Base-by-base conservation (phyloP, 306 rosid genomes). In the Dryas drummondii region DNA sequence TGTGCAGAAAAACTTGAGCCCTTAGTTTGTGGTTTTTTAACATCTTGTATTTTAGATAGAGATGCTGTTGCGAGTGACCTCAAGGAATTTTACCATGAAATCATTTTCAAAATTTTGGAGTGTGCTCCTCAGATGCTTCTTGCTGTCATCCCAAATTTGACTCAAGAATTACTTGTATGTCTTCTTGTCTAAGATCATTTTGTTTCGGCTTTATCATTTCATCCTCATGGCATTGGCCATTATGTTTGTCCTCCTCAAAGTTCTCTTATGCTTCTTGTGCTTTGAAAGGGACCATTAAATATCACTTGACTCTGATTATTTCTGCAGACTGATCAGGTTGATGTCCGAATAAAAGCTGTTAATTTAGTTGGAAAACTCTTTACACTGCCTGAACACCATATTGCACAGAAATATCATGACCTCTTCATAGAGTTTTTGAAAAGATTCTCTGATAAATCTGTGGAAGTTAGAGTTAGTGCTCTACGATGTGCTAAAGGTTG, bases 271-370 rank as follows among this genome's bases (percentile, higher is more conserved):
- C 45, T 44, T 65, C 4, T 56, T 68, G 6, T 55, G 42, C 75
- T 16, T 68, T n/a, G n/a, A 74, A 45, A 44, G 61, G 22, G 15
- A 44, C 48, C 74, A 17, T 73, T 68, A 37, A 54, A 32, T 74
- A 49, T 59, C 76, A 19, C 46, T 74, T 76, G 68, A 72, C 72
- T 79, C 54, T 71, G 60, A 60, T 78, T 54, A 41, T 53, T 26
- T 81, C 65, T 58, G 76, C 70, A 94, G 99, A 93, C 97, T 72
- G 99, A 92, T 77, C 97, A 94, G 79, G 97, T 94, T 57, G 99
- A 94, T 81, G 87, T 86, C 71, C 87, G 97, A 76, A 90, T 94
- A 66, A 90, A 94, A 88, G 96, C 99, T 78, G 97, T 94, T 73
- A 87, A 82, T 77, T 87, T 94, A 81, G 81, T 90, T 26, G 99